A percentile compares a stretch with the other conserved stretches of the same genome.
phyloP scores from a whole-genome alignment of 306 rosid species.

The Glycine latifolia region DNA sequence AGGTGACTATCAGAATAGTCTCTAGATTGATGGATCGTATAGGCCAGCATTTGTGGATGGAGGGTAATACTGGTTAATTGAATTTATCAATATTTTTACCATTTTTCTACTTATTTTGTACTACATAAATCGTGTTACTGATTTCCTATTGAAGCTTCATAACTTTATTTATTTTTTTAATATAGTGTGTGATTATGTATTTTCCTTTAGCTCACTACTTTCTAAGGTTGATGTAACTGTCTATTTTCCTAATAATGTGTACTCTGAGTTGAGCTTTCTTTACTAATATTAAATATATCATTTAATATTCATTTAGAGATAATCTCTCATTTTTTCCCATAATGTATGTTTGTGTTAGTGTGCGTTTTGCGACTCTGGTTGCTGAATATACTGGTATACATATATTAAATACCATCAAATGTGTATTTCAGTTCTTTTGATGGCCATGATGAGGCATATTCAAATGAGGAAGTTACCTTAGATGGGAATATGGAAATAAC shows the following conservation, averaged over 20 bases:
- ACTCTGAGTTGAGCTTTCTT: slow-evolving; percentile 27
- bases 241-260: slow-evolving; percentile 28
- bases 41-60: slow-evolving; percentile 79
- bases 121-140: slow-evolving; percentile 7
- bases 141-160: slow-evolving; percentile 31
- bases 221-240: slow-evolving; percentile 34
- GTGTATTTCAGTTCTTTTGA: slow-evolving; percentile 77
- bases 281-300: slow-evolving; percentile 18
- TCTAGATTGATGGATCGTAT: slow-evolving; percentile 76
- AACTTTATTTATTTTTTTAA: not conserved
- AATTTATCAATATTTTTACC: slow-evolving; percentile 43
- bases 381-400: slow-evolving; percentile 20
- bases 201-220: not conserved
- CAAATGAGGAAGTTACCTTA: slow-evolving; percentile 64
- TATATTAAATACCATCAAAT: slow-evolving; percentile 35
- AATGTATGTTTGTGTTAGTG: slow-evolving; percentile 9
- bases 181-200: not conserved
- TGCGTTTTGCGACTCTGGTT: slow-evolving; percentile 30
- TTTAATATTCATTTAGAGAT: slow-evolving; percentile 13
- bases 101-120: slow-evolving; percentile 37
- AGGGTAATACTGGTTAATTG: slow-evolving; percentile 70
- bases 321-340: not conserved
- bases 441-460: slow-evolving; percentile 81
- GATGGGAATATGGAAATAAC: slow-evolving; percentile 52
- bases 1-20: slow-evolving; percentile 74